These are phyloP conservation scores for Dothistroma septosporum DNA, from an alignment of 2,329 filamentous ascomycete species.

Conservation along the genomic window DNA sequence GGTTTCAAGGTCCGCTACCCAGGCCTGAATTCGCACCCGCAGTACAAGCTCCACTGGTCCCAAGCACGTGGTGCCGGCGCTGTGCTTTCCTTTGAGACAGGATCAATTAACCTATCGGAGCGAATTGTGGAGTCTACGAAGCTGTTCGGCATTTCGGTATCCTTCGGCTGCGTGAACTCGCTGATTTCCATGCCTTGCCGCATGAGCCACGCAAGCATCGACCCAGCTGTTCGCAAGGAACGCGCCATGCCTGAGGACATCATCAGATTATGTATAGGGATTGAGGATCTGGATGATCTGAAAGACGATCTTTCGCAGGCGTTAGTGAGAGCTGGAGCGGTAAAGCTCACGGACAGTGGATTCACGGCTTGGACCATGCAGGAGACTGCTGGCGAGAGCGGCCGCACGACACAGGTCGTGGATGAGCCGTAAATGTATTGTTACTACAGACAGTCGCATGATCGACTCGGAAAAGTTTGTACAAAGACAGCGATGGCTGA, in stretches of 20 bases:
- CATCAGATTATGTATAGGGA: slow-evolving; percentile 91
- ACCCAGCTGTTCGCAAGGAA: slow-evolving; percentile 85
- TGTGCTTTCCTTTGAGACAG: slow-evolving; percentile 93
- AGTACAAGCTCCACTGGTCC: slow-evolving; percentile 93
- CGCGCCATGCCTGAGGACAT: slow-evolving; percentile 94
- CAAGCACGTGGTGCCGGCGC: slow-evolving; percentile 93
- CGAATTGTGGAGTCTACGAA: slow-evolving; percentile 90
- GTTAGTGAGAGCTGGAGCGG: slow-evolving; percentile 89
- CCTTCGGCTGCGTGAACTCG: slow-evolving; percentile 96
- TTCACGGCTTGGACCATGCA: slow-evolving; percentile 58
- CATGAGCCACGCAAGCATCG: slow-evolving; percentile 98
- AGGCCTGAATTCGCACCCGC: slow-evolving; percentile 87
- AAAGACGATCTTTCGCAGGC: slow-evolving; percentile 89
- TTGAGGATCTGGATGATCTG: slow-evolving; percentile 86
- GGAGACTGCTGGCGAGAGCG: slow-evolving; percentile 29
- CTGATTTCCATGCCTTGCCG: slow-evolving; percentile 99
- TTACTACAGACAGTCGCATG: background rate
- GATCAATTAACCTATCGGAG: slow-evolving; percentile 76
- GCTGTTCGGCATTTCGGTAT: slow-evolving; percentile 92
- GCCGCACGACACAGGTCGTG: slow-evolving; percentile 33
- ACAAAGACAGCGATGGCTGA: background rate
- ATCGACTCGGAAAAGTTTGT: background rate
- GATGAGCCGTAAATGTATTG: slow-evolving; percentile 32
- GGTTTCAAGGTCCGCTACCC: slow-evolving; percentile 96
- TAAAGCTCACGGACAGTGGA: slow-evolving; percentile 77